Conservation (phyloP, 306 rosid species). For the Cicer judaicum region DNA sequence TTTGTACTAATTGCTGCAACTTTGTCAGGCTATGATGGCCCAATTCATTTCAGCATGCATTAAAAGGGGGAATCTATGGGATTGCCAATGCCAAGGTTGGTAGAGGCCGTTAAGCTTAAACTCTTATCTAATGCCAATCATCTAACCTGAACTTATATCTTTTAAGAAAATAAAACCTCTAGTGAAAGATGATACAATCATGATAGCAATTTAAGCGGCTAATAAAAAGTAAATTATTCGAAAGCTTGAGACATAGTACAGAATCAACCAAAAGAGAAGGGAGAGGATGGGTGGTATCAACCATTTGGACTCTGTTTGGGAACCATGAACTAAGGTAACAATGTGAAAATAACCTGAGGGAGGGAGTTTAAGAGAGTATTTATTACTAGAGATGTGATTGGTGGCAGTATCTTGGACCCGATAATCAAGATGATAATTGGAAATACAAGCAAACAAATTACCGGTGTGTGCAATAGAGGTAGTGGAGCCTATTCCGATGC, state of each 20-base stretch:
- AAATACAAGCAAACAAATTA: constrained; percentile 2
- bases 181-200: constrained; percentile 2
- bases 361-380: not conserved
- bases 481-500: not conserved
- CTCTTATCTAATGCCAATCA: not conserved
- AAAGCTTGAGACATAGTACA: not conserved
- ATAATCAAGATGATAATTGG: not conserved
- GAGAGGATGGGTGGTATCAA: constrained; percentile 13
- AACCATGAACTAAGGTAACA: not conserved
- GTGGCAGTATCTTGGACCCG: not conserved
- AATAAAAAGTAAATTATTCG: not conserved
- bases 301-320: not conserved
- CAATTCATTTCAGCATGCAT: not conserved
- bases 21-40: not conserved
- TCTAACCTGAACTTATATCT: constrained; percentile 1
- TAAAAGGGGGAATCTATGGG: not conserved
- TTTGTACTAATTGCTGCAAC: constrained; percentile 2
- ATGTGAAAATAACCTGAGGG: not conserved
- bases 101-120: not conserved
- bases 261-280: not conserved
- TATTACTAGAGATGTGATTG: not conserved
- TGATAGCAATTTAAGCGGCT: not conserved
- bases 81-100: not conserved
- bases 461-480: constrained; percentile 6
- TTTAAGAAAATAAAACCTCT: not conserved